These are phyloP conservation scores for Oryza glaberrima DNA, from an alignment of 176 grass and related monocot species.

Conservation along the genomic window DNA sequence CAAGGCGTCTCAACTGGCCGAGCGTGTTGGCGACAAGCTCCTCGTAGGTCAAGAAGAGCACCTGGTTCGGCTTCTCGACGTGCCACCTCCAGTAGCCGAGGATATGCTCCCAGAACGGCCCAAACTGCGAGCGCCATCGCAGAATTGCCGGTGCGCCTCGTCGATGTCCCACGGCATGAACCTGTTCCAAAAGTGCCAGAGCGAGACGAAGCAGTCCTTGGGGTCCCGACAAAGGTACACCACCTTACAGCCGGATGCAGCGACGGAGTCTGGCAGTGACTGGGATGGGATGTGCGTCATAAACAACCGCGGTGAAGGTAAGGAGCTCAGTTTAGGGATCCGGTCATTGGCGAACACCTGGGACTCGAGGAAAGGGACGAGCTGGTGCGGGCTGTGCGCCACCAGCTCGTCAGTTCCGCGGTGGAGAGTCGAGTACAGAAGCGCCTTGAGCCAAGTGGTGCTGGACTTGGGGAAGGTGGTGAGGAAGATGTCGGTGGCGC, in stretches of 20 bases:
- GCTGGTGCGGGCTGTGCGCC: slow-evolving; percentile 11
- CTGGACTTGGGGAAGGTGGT: slow-evolving; percentile 36
- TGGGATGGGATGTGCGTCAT: slow-evolving; percentile 16
- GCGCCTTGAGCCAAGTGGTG: slow-evolving; percentile 46
- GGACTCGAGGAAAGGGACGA: slow-evolving; percentile 21
- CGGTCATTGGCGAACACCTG: not conserved
- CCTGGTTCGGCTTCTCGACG: not conserved
- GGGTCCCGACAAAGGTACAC: not conserved
- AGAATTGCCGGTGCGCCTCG: not conserved
- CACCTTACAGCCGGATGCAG: not conserved
- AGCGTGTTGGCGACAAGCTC: slow-evolving; percentile 10
- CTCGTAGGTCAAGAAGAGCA: slow-evolving; percentile 44
- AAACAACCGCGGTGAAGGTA: not conserved
- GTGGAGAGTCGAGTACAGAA: slow-evolving; percentile 8
- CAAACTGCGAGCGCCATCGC: not conserved
- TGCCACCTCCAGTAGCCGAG: slow-evolving; percentile 12
- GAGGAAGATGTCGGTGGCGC: slow-evolving; percentile 16
- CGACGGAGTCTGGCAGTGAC: slow-evolving; percentile 1
- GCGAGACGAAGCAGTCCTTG: slow-evolving; percentile 33
- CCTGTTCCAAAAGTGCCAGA: slow-evolving; percentile 32
- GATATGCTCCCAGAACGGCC: not conserved
- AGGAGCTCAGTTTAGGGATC: not conserved
- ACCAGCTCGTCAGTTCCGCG: not conserved
- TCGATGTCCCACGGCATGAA: not conserved
- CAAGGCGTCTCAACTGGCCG: slow-evolving; percentile 12